These are phyloP conservation scores for Mycena albidolilacea DNA, from an alignment of 768 basidiomycete species.

Conservation along the genomic window DNA sequence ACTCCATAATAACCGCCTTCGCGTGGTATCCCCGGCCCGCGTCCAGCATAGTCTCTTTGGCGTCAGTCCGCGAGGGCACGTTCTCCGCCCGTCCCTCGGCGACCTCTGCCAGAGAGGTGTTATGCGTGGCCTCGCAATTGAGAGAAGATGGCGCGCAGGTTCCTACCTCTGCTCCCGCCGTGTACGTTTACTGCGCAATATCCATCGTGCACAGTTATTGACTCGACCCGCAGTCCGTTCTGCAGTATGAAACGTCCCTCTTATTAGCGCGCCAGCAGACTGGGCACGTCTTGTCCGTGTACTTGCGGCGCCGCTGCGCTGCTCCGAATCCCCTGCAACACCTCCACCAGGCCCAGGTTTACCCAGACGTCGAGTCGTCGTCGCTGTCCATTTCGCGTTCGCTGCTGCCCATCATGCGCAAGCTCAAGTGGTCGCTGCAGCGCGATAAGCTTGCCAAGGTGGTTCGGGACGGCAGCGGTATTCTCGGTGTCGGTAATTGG, in stretches of 20 bases:
- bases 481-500: conserved; percentile 65
- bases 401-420: conserved; percentile 74
- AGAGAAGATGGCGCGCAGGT: conserved; percentile 77
- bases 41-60: conserved; percentile 77
- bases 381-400: conserved; percentile 69
- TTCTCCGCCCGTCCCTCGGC: conserved; percentile 73
- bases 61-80: conserved; percentile 66
- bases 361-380: conserved; percentile 77
- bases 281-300: conserved; percentile 64
- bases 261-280: conserved; percentile 69
- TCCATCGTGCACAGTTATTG: conserved; percentile 19
- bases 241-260: conserved; percentile 74
- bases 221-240: conserved; percentile 65
- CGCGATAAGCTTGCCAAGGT: conserved; percentile 72
- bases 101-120: conserved; percentile 81
- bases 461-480: conserved; percentile 62
- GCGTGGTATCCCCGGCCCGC: conserved; percentile 76
- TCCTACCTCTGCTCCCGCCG: conserved; percentile 74
- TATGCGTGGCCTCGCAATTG: conserved; percentile 77
- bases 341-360: conserved; percentile 65
- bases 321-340: conserved; percentile 55
- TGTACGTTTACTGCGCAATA: conserved; percentile 54
- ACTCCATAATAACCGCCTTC: conserved; percentile 73
- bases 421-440: conserved; percentile 81
- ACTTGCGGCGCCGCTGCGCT: conserved; percentile 65